phyloP scores from a whole-genome alignment of 345 rosid genomes.

The Citrus inodora region DNA sequence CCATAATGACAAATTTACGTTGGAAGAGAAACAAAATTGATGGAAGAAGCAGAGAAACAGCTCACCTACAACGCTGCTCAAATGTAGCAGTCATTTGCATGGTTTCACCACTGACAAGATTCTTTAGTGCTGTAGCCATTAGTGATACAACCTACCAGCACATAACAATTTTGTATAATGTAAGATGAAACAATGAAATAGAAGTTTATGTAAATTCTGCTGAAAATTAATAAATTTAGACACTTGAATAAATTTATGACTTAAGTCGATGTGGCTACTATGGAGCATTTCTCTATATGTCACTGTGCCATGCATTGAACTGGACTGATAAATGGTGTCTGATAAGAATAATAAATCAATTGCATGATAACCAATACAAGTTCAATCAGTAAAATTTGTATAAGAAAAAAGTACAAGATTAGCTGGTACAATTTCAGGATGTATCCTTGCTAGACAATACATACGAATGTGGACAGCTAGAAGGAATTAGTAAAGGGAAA shows the following conservation, averaged over 20 bases:
- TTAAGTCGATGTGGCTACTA: neutral
- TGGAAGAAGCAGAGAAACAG: neutral
- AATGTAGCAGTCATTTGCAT: conserved; percentile 85
- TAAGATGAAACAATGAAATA: neutral
- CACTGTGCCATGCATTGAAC: neutral
- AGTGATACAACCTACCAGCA: conserved; percentile 65
- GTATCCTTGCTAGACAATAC: neutral
- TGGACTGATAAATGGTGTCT: neutral
- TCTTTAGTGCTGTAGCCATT: conserved; percentile 77
- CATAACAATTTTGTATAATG: neutral
- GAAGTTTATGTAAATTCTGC: neutral
- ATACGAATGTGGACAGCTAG: neutral
- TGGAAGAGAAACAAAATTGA: neutral
- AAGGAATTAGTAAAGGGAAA: neutral
- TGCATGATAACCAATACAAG: neutral
- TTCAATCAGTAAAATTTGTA: neutral
- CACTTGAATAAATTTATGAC: neutral
- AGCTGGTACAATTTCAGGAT: neutral
- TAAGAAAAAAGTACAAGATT: neutral
- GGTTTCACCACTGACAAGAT: conserved; percentile 92
- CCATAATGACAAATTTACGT: neutral
- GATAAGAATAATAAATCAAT: neutral
- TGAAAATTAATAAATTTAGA: neutral
- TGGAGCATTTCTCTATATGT: neutral
- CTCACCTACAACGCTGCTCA: conserved; percentile 70